Evolutionary conservation across 441 rosid genomes (phyloP).

Genomic region (Bruguiera hainesii): DNA sequence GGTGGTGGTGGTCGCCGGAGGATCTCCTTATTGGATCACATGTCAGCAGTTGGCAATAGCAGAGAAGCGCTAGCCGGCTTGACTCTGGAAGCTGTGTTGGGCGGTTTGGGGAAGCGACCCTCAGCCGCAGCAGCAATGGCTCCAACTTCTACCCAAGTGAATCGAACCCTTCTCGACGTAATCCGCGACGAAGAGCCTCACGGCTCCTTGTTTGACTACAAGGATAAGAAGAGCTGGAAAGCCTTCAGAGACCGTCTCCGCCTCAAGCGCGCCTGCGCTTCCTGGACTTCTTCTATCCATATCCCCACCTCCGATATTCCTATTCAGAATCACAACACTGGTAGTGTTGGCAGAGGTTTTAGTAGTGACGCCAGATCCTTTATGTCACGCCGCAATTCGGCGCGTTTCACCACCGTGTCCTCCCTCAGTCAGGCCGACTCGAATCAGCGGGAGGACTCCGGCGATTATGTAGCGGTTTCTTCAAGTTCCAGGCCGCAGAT

Average conservation of each 20-base stretch:
- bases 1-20: conserved; percentile 30
- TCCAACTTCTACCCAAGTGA: conserved; percentile 11
- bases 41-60: conserved; percentile 49
- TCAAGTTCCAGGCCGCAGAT: conserved; percentile 36
- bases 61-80: conserved; percentile 39
- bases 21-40: conserved; percentile 43
- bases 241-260: conserved; percentile 67
- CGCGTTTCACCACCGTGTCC: conserved; percentile 21
- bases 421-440: conserved; percentile 13
- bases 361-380: conserved; percentile 22
- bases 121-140: neutral
- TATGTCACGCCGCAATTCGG: conserved; percentile 23
- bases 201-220: conserved; percentile 29
- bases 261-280: conserved; percentile 64
- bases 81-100: conserved; percentile 45
- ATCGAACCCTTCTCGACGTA: conserved; percentile 63
- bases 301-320: conserved; percentile 55
- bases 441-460: conserved; percentile 10
- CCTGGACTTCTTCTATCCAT: conserved; percentile 60
- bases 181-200: conserved; percentile 56
- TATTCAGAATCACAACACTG: conserved; percentile 14
- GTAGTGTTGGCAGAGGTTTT: neutral
- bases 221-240: conserved; percentile 69
- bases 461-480: conserved; percentile 25
- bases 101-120: conserved; percentile 26